Evolutionary conservation across 768 basidiomycete species (phyloP).

Genomic region (Termitomyces sp.): DNA sequence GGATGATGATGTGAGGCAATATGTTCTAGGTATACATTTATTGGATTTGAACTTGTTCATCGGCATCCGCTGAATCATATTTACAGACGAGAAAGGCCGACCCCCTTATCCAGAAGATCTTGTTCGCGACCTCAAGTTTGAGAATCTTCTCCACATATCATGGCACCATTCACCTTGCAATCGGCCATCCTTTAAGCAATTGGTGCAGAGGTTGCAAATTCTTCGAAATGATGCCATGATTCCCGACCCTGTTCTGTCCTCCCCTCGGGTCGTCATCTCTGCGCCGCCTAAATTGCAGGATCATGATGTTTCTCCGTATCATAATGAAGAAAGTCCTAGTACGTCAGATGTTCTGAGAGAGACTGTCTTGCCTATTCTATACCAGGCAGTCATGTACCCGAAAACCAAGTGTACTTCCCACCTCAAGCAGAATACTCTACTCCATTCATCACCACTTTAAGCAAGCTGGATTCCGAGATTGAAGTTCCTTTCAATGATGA

Average conservation of each 20-base stretch:
- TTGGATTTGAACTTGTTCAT: too few species aligned
- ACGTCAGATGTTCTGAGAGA: neutral
- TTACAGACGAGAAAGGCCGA: slow-evolving; percentile 7
- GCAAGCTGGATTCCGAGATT: neutral
- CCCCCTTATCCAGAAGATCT: slow-evolving; percentile 9
- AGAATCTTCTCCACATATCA: neutral
- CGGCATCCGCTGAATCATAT: neutral
- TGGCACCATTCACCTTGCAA: slow-evolving; percentile 5
- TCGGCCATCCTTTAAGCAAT: slow-evolving; percentile 4
- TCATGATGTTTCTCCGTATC: neutral
- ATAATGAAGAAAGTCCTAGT: neutral
- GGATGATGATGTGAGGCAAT: slow-evolving; percentile 42
- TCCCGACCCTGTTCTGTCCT: neutral
- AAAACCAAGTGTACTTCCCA: neutral
- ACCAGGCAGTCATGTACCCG: neutral
- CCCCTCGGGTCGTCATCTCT: slow-evolving; percentile 7
- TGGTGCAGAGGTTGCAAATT: neutral
- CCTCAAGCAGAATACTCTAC: slow-evolving; percentile 9
- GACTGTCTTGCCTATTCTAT: neutral
- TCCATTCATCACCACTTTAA: slow-evolving; percentile 1
- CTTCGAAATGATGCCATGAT: neutral
- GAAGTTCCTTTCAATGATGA: neutral
- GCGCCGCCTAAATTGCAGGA: neutral
- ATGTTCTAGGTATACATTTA: slow-evolving; percentile 40
- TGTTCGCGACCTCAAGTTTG: neutral